Evolutionary conservation across 768 basidiomycete genomes (phyloP).

Genomic region (Pleurotus giganteus): DNA sequence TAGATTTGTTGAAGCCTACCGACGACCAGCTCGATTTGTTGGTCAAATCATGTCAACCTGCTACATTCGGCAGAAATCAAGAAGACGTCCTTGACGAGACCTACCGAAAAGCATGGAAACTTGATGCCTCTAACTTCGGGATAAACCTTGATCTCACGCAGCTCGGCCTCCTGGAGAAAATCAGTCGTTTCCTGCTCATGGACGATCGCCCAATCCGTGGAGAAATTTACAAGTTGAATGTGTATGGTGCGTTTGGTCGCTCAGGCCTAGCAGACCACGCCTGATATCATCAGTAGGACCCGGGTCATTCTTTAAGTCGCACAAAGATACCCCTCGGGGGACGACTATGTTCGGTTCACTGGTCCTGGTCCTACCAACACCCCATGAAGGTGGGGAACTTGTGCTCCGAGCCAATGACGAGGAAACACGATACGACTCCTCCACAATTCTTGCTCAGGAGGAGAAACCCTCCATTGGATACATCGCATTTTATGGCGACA

Average conservation of each 20-base stretch:
- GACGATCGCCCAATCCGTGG: slow-evolving; percentile 20
- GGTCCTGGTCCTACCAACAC: slow-evolving; percentile 41
- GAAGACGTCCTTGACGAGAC: slow-evolving; percentile 40
- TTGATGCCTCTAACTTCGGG: slow-evolving; percentile 35
- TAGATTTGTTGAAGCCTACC: neutral
- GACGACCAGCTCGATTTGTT: slow-evolving; percentile 21
- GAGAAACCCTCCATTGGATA: slow-evolving; percentile 24
- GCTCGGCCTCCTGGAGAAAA: slow-evolving; percentile 22
- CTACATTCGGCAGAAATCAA: slow-evolving; percentile 35
- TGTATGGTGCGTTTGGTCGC: slow-evolving; percentile 35
- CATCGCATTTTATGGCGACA: slow-evolving; percentile 40
- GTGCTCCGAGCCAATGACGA: slow-evolving; percentile 26
- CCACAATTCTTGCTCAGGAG: slow-evolving; percentile 16
- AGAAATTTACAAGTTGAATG: slow-evolving; percentile 45
- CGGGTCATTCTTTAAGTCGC: slow-evolving; percentile 44
- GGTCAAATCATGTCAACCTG: slow-evolving; percentile 32
- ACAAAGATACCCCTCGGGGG: slow-evolving; percentile 42
- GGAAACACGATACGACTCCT: slow-evolving; percentile 36
- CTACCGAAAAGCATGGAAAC: slow-evolving; percentile 45
- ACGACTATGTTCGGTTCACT: slow-evolving; percentile 48
- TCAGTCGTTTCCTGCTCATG: slow-evolving; percentile 20
- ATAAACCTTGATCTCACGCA: slow-evolving; percentile 27
- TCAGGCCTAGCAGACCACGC: neutral
- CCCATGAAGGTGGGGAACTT: slow-evolving; percentile 41
- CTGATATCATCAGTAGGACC: neutral